A percentile compares a stretch with the other conserved stretches of the same genome.
Evolutionary conservation across 2,329 filamentous ascomycete species (phyloP).

Genomic region (Sarocladium strictum): DNA sequence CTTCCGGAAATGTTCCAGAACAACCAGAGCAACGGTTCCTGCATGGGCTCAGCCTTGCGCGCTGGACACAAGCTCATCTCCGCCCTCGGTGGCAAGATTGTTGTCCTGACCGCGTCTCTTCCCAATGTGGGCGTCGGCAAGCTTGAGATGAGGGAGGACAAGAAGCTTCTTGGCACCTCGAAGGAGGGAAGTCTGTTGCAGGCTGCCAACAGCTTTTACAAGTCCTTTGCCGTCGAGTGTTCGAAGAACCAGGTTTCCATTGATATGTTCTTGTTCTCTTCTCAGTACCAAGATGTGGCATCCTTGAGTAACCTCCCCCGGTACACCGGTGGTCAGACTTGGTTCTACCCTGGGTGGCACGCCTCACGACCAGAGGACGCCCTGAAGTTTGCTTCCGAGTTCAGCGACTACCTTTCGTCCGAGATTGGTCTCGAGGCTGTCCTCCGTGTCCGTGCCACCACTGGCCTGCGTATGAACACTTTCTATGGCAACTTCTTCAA

Average conservation of each 20-base stretch:
- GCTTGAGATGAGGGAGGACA: constrained; percentile 90
- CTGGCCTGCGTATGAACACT: constrained; percentile 89
- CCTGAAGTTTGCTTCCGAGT: constrained; percentile 95
- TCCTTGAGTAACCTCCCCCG: constrained; percentile 91
- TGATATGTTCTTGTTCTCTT: constrained; percentile 96
- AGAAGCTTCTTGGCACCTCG: constrained; percentile 88
- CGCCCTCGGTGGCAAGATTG: constrained; percentile 89
- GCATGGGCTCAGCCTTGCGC: constrained; percentile 87
- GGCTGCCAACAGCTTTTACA: constrained; percentile 95
- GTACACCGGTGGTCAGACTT: constrained; percentile 96
- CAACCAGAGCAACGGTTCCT: constrained; percentile 83
- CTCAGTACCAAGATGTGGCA: constrained; percentile 94
- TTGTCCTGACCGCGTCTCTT: constrained; percentile 81
- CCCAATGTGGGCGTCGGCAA: constrained; percentile 88
- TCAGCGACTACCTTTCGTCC: constrained; percentile 92
- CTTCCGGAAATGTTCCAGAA: constrained; percentile 96
- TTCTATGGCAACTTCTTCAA: constrained; percentile 99
- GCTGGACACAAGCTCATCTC: constrained; percentile 96
- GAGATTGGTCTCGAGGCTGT: constrained; percentile 97
- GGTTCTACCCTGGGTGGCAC: constrained; percentile 98
- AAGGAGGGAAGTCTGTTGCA: constrained; percentile 86
- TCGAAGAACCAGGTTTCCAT: constrained; percentile 98
- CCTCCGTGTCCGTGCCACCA: constrained; percentile 89
- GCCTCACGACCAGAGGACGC: constrained; percentile 90
- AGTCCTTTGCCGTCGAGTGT: constrained; percentile 97